A percentile compares a stretch with the other conserved stretches of the same genome.
phyloP scores from a whole-genome alignment of 768 basidiomycete genomes.

The Pholiota conissans region DNA sequence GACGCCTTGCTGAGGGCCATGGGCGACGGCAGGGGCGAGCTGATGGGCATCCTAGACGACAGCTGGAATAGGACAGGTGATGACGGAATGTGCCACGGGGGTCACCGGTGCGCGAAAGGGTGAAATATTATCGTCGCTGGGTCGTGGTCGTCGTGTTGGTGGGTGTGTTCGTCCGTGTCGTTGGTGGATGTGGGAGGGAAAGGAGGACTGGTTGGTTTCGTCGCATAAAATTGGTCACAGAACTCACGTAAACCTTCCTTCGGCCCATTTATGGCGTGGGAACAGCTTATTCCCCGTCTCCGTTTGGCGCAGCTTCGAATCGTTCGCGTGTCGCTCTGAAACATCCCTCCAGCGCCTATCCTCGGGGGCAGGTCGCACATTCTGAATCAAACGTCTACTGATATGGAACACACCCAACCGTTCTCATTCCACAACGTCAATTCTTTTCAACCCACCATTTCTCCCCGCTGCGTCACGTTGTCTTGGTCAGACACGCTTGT shows the following conservation, averaged over 20 bases:
- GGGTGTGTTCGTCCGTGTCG: neutral
- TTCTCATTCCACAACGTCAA: neutral
- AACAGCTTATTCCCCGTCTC: neutral
- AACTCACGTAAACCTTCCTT: neutral
- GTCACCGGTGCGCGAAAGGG: neutral
- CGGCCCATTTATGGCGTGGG: neutral
- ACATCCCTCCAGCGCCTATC: neutral
- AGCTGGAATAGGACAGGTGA: neutral
- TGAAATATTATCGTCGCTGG: neutral
- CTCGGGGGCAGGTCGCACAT: neutral
- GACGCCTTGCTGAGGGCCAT: constrained; percentile 59
- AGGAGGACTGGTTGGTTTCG: neutral
- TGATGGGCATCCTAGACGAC: constrained; percentile 16
- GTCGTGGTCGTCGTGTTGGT: neutral
- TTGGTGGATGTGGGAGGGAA: neutral
- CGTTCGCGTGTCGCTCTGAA: neutral
- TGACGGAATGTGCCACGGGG: neutral
- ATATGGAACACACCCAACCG: neutral
- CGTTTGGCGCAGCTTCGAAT: neutral
- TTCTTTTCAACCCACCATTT: neutral
- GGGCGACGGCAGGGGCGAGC: constrained; percentile 45
- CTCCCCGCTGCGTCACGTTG: neutral
- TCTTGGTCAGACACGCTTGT: too few relatives aligned
- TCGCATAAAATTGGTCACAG: neutral
- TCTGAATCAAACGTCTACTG: neutral